Evolutionary conservation across 2,329 filamentous ascomycete genomes (phyloP), one percentile per base, ranked within the genome.

Genomic region (Aspergillus spinulosporus): DNA sequence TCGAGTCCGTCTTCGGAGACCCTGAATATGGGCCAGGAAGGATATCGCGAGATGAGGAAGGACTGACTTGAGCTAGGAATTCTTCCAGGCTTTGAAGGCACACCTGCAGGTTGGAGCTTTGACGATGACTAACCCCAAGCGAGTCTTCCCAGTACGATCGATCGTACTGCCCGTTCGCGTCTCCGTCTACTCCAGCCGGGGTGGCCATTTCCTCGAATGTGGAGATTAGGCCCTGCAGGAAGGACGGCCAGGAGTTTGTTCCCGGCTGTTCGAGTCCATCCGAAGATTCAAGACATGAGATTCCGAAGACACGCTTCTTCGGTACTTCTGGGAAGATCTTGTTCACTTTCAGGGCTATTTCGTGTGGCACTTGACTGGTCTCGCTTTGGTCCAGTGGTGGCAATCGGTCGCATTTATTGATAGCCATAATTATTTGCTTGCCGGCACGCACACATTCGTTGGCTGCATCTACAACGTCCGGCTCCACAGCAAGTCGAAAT

Each of bases 91-190:
- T 84, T 37, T 72, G 70, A 9, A 88, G 80, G 70, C 93, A 96
- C 68, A 86, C 81, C 49, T 84, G 81, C 46, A 99, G 82, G 51
- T 97, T 85, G 70, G 91, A 83, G 50, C 89, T 84, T 77, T 99
- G 94, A 57, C 94, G 87, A 73, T 93, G 90, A 14, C 90, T 96
- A 37, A 96, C 92, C 54, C 92, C 92, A 3, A 97, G 82, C 3
- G 94, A 88, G 66, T 96, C 90, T 74, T 92, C 84, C 78, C 90
- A 86, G 60, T 90, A 84, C 3, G 82, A 82, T 8, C 86, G 83
- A 68, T 93, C 78, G 57, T 76, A 73, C 52, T 74, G 69, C 29
- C 72, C 70, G 56, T 72, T 70, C 21, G 65, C 64, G 51, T 70
- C 66, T 34, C 69, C 66, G 4, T 71, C 66, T 34, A 67, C 58